Percentiles rank a stretch among this genome's conserved stretches.
These are phyloP conservation scores for Phytopythium vexans DNA, from an alignment of 352 stramenopile genomes.

Conservation along the genomic window DNA sequence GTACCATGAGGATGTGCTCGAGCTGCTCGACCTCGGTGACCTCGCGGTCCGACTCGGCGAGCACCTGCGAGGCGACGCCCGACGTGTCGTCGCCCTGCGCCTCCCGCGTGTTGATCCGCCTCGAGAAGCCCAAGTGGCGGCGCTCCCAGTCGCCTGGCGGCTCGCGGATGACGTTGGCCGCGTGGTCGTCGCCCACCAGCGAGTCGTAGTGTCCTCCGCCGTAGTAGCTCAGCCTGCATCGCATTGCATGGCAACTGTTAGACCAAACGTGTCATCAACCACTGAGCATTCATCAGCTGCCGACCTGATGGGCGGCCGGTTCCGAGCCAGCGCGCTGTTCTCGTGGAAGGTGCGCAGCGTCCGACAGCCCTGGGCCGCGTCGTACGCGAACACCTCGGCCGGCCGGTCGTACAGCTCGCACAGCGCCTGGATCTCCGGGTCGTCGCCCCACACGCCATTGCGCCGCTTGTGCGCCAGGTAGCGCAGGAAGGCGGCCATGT, in stretches of 20 bases:
- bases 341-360: constrained; percentile 91
- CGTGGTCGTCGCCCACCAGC: constrained; percentile 59
- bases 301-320: constrained; percentile 67
- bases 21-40: constrained; percentile 68
- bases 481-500: constrained; percentile 80
- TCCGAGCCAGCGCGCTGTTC: constrained; percentile 47
- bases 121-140: constrained; percentile 62
- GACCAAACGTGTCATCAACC: constrained; percentile 1
- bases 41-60: constrained; percentile 34
- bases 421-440: constrained; percentile 95
- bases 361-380: constrained; percentile 56
- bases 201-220: constrained; percentile 91
- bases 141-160: constrained; percentile 62
- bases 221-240: constrained; percentile 86
- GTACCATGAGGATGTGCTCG: constrained; percentile 66
- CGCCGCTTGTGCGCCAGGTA: constrained; percentile 92
- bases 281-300: constrained; percentile 3
- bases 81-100: constrained; percentile 15
- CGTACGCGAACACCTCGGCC: constrained; percentile 90
- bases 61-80: constrained; percentile 24
- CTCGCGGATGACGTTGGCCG: constrained; percentile 55
- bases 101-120: constrained; percentile 66
- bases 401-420: constrained; percentile 93
- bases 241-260: background rate
- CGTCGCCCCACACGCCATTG: constrained; percentile 93